Evolutionary conservation across 805 yeast species (phyloP), one percentile per base, ranked within the genome.

Genomic region (Peterozyma toletana): DNA sequence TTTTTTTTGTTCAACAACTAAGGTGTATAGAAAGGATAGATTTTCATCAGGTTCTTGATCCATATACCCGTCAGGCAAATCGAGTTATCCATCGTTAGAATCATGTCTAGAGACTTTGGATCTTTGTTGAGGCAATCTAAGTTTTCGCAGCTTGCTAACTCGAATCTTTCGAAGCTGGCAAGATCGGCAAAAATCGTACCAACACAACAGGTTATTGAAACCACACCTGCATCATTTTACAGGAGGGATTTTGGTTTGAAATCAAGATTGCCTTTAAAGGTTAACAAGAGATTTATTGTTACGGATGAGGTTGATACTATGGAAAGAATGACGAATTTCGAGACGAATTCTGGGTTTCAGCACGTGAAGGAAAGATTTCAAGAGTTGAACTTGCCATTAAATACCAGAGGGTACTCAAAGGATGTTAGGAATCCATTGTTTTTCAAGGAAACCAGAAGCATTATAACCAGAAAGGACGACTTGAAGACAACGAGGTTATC

Each of bases 201-300:
- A 21, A 77, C 86, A 0, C 89, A 82, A 55, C 95, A 86, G 59
- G 70, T 83, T 36, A 71, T 86, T 35, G 82, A 75, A 59, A 80
- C 93, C 0, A 79, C 85, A 41, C 76, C 80, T 40, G 70, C 84
- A 7, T 72, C 83, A 39, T 73, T 81, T 38, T 58, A 70, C 11
- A 70, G 86, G 62, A 80, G 83, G 48, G 86, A 85, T 60, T 86
- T 76, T 71, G 96, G 96, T 54, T 62, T 86, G 47, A 86, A 86
- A 57, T 67, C 80, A 38, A 68, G 84, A 16, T 64, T 86, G 39
- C 96, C 96, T 3, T 66, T 68, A 34, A 79, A 76, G 52, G 59
- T 76, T 38, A 78, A 78, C 35, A 66, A 77, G 14, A 72, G 81
- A 35, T 78, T 77, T 57, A 68, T 86, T 37, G 78, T 80, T 9